Evolutionary conservation across 106 monocot species (phyloP), one percentile per base, ranked within the genome.

Genomic region (Dioscorea zingiberensis): DNA sequence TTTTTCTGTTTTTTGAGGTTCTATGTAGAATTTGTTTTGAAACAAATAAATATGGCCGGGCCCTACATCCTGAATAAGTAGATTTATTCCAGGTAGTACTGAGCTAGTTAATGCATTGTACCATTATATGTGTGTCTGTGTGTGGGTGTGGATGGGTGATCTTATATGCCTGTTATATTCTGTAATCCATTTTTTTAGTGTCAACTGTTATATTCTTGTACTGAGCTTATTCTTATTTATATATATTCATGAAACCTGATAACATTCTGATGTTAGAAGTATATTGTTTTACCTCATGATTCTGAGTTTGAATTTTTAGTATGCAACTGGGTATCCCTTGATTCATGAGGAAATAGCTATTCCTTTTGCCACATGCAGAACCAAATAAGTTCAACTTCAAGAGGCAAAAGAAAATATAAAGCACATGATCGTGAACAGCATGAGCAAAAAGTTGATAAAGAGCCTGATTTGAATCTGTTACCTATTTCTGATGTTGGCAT

Each of bases 331-430:
- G 51, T 18, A 19, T 18, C 15, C 18, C 19, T 51, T 51, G 51
- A 13, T 16, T 51, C 19, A 51, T 18, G 15, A 51, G 15, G 7
- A 38, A 6, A 49, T 49, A 18, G 49, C 49, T 15, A 18, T 51
- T 18, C 4, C 51, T 38, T 38, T 51, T 51, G 51, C 51, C 19
- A 44, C 49, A 25, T 73, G 68, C 63, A 76, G 69, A 64, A 27
- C n/a, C 44, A 63, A 25, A 56, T 6, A 4, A 2, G 3, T 27
- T 3, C 26, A 38, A 9, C 7, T 61, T 2, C 14, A 49, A 44
- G 55, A 74, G 55, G 13, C 14, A 68, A 64, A 54, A 78, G 44
- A 65, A 48, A 54, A 67, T 48, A 46, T 57, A 46, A 49, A 17
- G 13, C 53, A 8, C 60, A 15, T 54, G 47, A 44, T 17, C 21